phyloP scores from a whole-genome alignment of 331 rosid genomes.

The Cucumis variabilis region DNA sequence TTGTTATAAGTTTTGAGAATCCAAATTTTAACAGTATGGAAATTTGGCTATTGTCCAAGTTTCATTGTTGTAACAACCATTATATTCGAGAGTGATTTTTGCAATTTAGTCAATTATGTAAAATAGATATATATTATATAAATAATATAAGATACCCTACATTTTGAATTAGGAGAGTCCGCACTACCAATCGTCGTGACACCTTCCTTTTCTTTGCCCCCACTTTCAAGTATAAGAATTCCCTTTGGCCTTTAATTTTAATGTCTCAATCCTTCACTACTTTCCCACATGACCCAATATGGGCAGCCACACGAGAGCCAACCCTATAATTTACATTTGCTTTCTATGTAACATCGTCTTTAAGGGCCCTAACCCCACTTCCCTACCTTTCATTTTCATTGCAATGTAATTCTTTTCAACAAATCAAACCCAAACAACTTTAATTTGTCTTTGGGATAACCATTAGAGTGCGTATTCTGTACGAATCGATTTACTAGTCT shows the following conservation, averaged over 20 bases:
- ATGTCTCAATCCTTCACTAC: slow-evolving; percentile 4
- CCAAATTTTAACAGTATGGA: too few relatives aligned
- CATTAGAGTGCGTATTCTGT: not conserved
- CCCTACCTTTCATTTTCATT: not conserved
- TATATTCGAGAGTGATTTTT: too few relatives aligned
- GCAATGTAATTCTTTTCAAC: not conserved
- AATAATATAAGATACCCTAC: not conserved
- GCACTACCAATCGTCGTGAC: not conserved
- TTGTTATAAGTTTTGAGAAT: too few relatives aligned
- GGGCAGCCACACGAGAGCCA: slow-evolving; percentile 26
- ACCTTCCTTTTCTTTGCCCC: not conserved
- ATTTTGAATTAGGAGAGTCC: not conserved
- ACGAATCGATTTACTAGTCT: too few relatives aligned
- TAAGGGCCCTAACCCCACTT: not conserved
- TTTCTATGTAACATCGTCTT: not conserved
- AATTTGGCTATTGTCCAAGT: too few relatives aligned
- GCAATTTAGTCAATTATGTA: too few relatives aligned
- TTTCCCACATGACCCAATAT: slow-evolving; percentile 28
- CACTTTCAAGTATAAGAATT: slow-evolving; percentile 16
- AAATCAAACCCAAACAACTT: not conserved
- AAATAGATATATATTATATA: too few relatives aligned
- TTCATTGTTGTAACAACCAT: too few relatives aligned
- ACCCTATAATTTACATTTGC: not conserved
- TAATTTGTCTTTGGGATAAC: not conserved
- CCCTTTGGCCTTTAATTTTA: slow-evolving; percentile 5